Evolutionary conservation across 1,284 basidiomycete species (phyloP).

Genomic region (Violaceomyces palustris): DNA sequence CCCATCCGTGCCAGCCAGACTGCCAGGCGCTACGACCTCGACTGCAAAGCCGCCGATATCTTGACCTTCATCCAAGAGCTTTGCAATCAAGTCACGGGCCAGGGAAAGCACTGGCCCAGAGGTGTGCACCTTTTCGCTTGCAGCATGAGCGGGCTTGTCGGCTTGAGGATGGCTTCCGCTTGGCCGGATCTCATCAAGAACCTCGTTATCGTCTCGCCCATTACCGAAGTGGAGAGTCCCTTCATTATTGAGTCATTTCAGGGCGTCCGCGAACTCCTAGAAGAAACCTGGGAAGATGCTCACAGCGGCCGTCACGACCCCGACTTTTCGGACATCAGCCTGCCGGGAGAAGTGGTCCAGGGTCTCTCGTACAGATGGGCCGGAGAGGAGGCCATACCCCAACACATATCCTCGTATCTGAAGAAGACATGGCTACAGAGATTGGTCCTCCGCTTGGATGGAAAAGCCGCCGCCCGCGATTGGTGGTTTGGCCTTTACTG

Average conservation of each 20-base stretch:
- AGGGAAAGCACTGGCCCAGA: too few species aligned
- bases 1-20: too few species aligned
- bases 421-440: constrained; percentile 8
- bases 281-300: constrained; percentile 1
- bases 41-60: constrained; percentile 9
- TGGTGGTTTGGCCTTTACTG: constrained; percentile 23
- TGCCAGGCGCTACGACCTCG: constrained; percentile 15
- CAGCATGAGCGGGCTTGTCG: constrained; percentile 9
- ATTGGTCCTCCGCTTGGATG: constrained; percentile 1
- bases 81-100: not conserved
- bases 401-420: constrained; percentile 7
- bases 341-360: constrained; percentile 13
- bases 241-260: constrained; percentile 16
- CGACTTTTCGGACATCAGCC: not conserved
- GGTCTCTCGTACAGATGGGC: constrained; percentile 13
- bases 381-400: constrained; percentile 6
- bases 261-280: constrained; percentile 9
- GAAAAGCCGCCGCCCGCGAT: constrained; percentile 4
- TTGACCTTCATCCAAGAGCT: constrained; percentile 1
- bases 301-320: not conserved
- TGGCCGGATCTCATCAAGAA: constrained; percentile 1
- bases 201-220: constrained; percentile 9
- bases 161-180: constrained; percentile 3
- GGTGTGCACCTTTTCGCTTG: constrained; percentile 9
- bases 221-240: constrained; percentile 2